Base-by-base conservation (phyloP, 2,329 filamentous ascomycete species). In the Onygenales sp. region DNA sequence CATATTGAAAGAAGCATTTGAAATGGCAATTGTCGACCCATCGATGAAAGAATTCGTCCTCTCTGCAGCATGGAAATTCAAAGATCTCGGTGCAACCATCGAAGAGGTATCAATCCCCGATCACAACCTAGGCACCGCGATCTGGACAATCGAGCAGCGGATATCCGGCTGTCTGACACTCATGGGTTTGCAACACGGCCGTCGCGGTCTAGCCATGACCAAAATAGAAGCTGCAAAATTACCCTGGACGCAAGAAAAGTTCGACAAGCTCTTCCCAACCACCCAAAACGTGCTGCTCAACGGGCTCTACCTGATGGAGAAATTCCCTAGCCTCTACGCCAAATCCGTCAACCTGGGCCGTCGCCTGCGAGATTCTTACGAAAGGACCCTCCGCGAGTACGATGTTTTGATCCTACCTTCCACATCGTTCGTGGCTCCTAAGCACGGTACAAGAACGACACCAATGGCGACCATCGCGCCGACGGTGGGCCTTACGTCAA, bases 71-170 rank as follows among this genome's bases (percentile, higher is more conserved):
- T 60, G 64, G 2, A 69, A 65, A 17, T 72, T 80, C 52, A 56
- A 64, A 39, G 61, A 67, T 0, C 66, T 81, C 0, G 79, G 79
- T 0, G 79, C 79, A 4, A 67, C 58, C 0, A 68, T 82, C 0
- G 71, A 74, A 32, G 73, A 80, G 49, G 66, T 81, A 1, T 78
- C 75, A 0, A 66, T 82, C 9, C 78, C 78, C 9, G 57, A 64
- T 0, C 78, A 81, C 60, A 57, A 64, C 13, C 60, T 70, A 11
- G 77, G 72, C 0, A 69, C 74, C 0, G 63, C 71, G 0, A 73
- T 80, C 56, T 80, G 77, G 75, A 77, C 77, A 77, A 79, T 66
- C 6, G 63, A 77, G 57, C 71, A 66, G 33, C 69, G 72, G 11
- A 73, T 77, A 36, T 66, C 74, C 0, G 74, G 75, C 1, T 64